A percentile compares a stretch with the other conserved stretches of the same genome.
Conservation (phyloP, 2,329 filamentous ascomycete species). For the Colletotrichum spaethianum region DNA sequence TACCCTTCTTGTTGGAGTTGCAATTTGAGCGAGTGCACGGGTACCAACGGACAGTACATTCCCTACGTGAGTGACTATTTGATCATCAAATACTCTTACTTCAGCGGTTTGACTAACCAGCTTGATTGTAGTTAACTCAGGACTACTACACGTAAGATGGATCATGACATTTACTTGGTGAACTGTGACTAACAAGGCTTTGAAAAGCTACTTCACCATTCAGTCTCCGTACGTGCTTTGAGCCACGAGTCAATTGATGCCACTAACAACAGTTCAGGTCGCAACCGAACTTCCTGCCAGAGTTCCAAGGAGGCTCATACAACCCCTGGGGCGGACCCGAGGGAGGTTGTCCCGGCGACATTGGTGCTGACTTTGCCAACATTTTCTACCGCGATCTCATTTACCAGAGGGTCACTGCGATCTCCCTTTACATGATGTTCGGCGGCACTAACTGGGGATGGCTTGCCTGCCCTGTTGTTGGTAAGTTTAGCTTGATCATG, state of each 20-base stretch:
- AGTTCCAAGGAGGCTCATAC: conserved; percentile 73
- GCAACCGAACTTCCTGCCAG: conserved; percentile 69
- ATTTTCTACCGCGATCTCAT: conserved; percentile 76
- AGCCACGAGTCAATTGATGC: fast-evolving
- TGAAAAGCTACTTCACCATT: conserved; percentile 47
- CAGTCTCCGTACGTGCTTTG: conserved; percentile 49
- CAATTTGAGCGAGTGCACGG: conserved; percentile 71
- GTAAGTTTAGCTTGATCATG: background rate
- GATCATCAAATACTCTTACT: background rate
- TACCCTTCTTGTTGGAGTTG: conserved; percentile 75
- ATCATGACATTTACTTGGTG: no score
- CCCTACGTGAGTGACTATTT: conserved; percentile 60
- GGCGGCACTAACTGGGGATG: conserved; percentile 77
- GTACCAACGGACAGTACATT: conserved; percentile 71
- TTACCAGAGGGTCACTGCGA: conserved; percentile 70
- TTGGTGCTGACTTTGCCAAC: conserved; percentile 72
- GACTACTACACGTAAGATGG: conserved; percentile 29
- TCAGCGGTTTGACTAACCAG: conserved; percentile 12
- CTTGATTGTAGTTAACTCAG: conserved; percentile 21
- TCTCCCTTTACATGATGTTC: conserved; percentile 76
- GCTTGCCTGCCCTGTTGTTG: conserved; percentile 68
- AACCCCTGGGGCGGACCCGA: conserved; percentile 74
- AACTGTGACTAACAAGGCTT: conserved; percentile 27
- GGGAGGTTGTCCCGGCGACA: conserved; percentile 67
- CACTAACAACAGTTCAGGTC: conserved; percentile 42